These are phyloP conservation scores for Tetrapisispora namnaoensis DNA, from an alignment of 805 yeast species.

Conservation along the genomic window DNA sequence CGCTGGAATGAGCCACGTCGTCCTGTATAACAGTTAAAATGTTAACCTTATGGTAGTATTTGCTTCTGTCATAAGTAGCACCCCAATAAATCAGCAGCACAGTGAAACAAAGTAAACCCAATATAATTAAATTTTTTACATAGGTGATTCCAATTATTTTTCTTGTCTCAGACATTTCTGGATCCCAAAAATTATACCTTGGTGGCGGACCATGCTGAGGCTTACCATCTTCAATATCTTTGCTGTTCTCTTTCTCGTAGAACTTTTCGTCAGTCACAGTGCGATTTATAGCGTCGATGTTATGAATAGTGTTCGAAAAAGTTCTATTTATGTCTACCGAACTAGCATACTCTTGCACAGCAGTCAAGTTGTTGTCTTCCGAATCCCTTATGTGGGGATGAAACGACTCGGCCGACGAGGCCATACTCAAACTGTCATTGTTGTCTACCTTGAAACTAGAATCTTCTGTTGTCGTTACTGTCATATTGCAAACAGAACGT, in stretches of 20 bases:
- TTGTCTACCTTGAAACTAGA: not conserved
- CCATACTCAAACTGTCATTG: not conserved
- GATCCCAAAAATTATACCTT: not conserved
- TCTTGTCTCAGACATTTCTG: not conserved
- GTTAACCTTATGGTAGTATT: constrained; percentile 17
- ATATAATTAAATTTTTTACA: constrained; percentile 3
- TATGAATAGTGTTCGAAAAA: not conserved
- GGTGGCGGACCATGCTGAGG: not conserved
- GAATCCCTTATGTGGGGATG: no score
- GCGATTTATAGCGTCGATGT: not conserved
- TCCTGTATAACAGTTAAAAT: constrained; percentile 31
- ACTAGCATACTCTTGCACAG: not conserved
- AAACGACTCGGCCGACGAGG: not conserved
- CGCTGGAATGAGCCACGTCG: constrained; percentile 3
- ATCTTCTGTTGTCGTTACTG: no score
- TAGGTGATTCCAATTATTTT: not conserved
- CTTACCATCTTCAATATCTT: not conserved
- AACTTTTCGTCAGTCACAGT: not conserved
- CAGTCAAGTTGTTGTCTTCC: not conserved
- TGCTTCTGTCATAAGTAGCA: constrained; percentile 24
- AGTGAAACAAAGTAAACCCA: constrained; percentile 16
- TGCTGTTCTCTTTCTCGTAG: not conserved
- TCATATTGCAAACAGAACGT: no score
- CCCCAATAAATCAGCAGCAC: constrained; percentile 31
- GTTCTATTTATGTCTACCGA: not conserved